Evolutionary conservation across 2,329 filamentous ascomycete species (phyloP).

Genomic region (Phaeosphaeria sp.): DNA sequence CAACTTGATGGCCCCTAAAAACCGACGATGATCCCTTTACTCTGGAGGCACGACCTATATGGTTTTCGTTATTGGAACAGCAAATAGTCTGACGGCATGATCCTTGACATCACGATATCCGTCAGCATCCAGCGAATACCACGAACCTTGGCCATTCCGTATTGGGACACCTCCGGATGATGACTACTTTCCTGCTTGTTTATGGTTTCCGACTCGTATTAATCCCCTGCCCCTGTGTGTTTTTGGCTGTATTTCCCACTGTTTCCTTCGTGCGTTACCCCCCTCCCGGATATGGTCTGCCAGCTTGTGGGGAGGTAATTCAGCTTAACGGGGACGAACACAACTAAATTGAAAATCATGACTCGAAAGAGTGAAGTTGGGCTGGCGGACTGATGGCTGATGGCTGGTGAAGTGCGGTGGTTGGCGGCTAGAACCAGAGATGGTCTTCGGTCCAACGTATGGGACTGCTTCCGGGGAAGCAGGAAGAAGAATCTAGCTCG

Average conservation of each 20-base stretch:
- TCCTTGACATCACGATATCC: conserved; percentile 21
- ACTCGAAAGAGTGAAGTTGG: conserved; percentile 23
- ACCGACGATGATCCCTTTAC: conserved; percentile 34
- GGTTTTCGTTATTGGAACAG: conserved; percentile 33
- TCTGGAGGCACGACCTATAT: conserved; percentile 40
- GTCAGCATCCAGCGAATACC: conserved; percentile 23
- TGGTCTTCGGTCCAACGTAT: conserved; percentile 15
- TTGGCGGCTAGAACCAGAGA: conserved; percentile 23
- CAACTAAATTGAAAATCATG: conserved; percentile 44
- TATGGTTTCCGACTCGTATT: conserved; percentile 36
- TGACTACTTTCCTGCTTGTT: conserved; percentile 40
- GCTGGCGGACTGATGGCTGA: conserved; percentile 23
- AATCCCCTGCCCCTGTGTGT: conserved; percentile 41
- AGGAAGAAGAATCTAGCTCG: conserved; percentile 30
- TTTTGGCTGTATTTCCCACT: conserved; percentile 26
- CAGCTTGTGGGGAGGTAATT: conserved; percentile 51
- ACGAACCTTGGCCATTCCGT: conserved; percentile 31
- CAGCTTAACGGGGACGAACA: conserved; percentile 46
- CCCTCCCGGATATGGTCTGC: conserved; percentile 48
- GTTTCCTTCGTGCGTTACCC: conserved; percentile 42
- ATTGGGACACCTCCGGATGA: conserved; percentile 34
- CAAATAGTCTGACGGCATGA: conserved; percentile 27
- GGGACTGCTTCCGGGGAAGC: conserved; percentile 40
- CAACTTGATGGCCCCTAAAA: conserved; percentile 32
- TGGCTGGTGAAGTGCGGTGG: conserved; percentile 21